Evolutionary conservation across 495 filamentous ascomycete genomes (phyloP), one percentile per base, ranked within the genome.

Genomic region (Platismatia glauca): DNA sequence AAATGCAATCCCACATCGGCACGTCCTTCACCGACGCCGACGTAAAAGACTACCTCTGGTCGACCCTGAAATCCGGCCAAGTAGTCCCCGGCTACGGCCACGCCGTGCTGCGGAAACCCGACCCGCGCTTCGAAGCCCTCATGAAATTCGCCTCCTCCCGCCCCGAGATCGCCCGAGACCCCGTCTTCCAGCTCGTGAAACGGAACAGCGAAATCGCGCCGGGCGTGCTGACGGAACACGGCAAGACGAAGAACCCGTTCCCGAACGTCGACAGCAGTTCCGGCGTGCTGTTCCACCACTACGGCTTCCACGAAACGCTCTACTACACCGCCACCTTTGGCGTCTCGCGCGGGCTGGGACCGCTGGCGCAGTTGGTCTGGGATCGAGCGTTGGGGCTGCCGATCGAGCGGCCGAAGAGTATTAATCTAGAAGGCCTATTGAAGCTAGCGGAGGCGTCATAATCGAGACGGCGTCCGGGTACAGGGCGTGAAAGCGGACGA

Each of bases 281-380:
- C 3, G 94, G 94, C 60, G 95, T 96, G 7, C 80, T 98, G 43
- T 97, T 98, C 82, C 84, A 97, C 72, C 91, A 97, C 75, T 98
- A 94, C 70, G 94, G 91, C 56, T 95, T 97, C 84, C 87, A 87
- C 74, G 90, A 98, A 75, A 95, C 93, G 2, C 81, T 97, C 11
- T 98, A 98, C 78, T 98, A 98, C 74, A 98, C 94, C 20, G 94
- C 90, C 27, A 95, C 92, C 9, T 98, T 98, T 66, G 94, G 94
- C 68, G 94, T 98, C 44, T 90, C 86, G 68, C 82, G 94, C 72
- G 92, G 93, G 18, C 75, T 98, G 35, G 94, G 94, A 13, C 94
- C 94, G 31, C 78, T 98, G 27, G 91, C 90, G 55, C 94, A 98
- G 75, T 78, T 98, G 64, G 88, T 98, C 71, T 97, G 94, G 94